phyloP scores from a whole-genome alignment of 805 yeast genomes.

The Jamesozyma jinghongensis region DNA sequence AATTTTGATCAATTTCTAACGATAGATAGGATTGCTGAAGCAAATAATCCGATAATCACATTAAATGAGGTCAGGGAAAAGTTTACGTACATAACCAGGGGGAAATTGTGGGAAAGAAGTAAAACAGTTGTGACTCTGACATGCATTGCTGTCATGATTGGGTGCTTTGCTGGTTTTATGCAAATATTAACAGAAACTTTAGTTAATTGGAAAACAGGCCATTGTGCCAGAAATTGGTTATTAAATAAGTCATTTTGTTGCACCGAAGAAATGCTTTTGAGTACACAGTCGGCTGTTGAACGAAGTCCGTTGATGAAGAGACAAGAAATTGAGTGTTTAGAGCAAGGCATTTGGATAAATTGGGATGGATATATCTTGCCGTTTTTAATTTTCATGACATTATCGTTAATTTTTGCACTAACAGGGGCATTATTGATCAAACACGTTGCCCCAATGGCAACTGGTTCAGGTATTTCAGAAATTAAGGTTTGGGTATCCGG shows the following conservation, averaged over 20 bases:
- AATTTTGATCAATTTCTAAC: constrained; percentile 55
- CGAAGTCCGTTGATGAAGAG: constrained; percentile 14
- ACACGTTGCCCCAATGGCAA: constrained; percentile 75
- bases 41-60: constrained; percentile 39
- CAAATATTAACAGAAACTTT: constrained; percentile 81
- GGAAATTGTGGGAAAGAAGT: constrained; percentile 21
- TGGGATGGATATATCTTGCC: constrained; percentile 45
- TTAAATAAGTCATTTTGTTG: constrained; percentile 76
- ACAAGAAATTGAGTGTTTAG: constrained; percentile 40
- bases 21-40: constrained; percentile 58
- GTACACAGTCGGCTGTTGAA: constrained; percentile 29
- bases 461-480: constrained; percentile 97
- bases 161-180: constrained; percentile 72
- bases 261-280: constrained; percentile 14
- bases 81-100: constrained; percentile 8
- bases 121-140: constrained; percentile 63
- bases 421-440: constrained; percentile 62
- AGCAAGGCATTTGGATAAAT: constrained; percentile 45
- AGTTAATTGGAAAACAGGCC: constrained; percentile 70
- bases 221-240: constrained; percentile 62
- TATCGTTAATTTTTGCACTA: constrained; percentile 55
- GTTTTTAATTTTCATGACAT: constrained; percentile 48
- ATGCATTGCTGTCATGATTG: constrained; percentile 65
- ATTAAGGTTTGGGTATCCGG: constrained; percentile 93
- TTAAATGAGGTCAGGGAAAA: constrained; percentile 2